Evolutionary conservation across 352 stramenopile species (phyloP), one percentile per base, ranked within the genome.

Genomic region (Phytophthora hibernalis): DNA sequence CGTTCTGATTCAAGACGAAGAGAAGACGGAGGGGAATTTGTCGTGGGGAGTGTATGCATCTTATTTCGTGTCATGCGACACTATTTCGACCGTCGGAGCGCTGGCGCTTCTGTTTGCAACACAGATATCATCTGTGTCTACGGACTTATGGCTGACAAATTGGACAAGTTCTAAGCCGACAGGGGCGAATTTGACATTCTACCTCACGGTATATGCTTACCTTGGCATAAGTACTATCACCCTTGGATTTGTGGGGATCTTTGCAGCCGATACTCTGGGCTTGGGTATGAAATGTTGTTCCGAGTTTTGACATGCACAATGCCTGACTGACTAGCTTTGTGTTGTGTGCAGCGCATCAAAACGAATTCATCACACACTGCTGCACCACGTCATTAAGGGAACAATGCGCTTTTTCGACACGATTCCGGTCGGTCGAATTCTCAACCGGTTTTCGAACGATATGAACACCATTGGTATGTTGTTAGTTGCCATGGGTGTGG

Each of bases 321-420:
- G 24, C 50, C 30, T 28, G 26, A n/a, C 57, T 40, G 22, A 53
- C 44, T 75, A 49, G 65, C 37, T 38, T 20, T 40, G 11, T 24
- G 15, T 15, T 72, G 38, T 64, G 8, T 60, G 18, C 21, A 92
- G 80, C 48, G 84, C 85, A 4, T 92, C 85, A 5, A 79, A 79
- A 48, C 54, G 33, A 38, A 88, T 96, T 20, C 88, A 96, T 61
- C 43, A 85, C 47, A 60, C 51, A 8, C 61, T 97, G 28, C 65
- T 97, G 37, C 70, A 79, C 18, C 68, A 74, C 33, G 57, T 97
- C 3, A 77, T 94, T 18, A 77, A 78, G 26, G 89, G 84, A 5
- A 92, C 87, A 15, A 92, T 97, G 87, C 73, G 80, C 26, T 98
- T 96, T 69, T 97, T 97, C 55, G 80, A 92, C 38, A 85, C 79